Conservation (phyloP, 129 eudicot genomes). For the Flaveria sonorensis region DNA sequence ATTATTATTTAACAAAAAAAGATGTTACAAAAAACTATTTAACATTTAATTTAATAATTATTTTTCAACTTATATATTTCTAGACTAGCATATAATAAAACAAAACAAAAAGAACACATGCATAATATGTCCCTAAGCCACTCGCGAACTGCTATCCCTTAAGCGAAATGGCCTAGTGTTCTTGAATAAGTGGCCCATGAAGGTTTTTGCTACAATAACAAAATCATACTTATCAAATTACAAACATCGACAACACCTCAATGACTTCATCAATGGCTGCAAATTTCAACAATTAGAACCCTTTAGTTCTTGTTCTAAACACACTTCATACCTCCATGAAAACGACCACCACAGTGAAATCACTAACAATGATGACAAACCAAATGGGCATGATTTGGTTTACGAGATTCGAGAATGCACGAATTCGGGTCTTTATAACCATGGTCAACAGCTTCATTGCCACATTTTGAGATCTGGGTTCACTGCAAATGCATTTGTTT, state of each 20-base stretch:
- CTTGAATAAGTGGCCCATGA: conserved; percentile 3
- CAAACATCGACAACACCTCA: not conserved
- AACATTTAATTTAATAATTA: no score
- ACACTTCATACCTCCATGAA: conserved; percentile 8
- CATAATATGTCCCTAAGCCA: no score
- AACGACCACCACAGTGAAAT: not conserved
- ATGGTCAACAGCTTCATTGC: conserved; percentile 73
- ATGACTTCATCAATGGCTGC: conserved; percentile 12
- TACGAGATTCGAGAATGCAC: conserved; percentile 55
- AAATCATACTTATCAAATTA: conserved; percentile 17
- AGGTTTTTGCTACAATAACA: conserved; percentile 24
- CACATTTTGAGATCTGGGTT: conserved; percentile 56
- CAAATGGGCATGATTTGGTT: conserved; percentile 43
- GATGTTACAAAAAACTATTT: no score
- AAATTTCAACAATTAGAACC: not conserved
- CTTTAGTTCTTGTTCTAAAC: conserved; percentile 2
- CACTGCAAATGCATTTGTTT: conserved; percentile 43
- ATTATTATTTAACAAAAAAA: no score
- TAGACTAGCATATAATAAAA: no score
- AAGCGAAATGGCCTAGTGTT: no score
- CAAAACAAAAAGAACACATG: no score
- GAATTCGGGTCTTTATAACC: conserved; percentile 27
- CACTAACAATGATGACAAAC: conserved; percentile 35
- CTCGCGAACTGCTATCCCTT: no score
- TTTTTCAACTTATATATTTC: no score